Base-by-base conservation (phyloP, 306 rosid species). In the Albizia julibrissin region DNA sequence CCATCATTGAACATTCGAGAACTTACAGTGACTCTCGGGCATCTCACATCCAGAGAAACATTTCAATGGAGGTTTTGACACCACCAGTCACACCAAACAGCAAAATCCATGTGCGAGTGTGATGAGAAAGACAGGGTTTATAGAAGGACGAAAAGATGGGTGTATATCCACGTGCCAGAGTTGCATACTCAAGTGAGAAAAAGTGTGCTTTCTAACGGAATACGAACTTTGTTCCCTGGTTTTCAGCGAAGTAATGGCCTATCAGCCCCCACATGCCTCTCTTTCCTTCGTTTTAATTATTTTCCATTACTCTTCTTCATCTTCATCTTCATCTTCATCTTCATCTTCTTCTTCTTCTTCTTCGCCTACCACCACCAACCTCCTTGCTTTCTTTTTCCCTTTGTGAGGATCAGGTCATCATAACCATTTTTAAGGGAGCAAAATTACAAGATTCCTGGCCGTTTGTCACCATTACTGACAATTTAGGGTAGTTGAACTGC, bases 161-260 rank as follows among this genome's bases (percentile, higher is more conserved):
- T 46, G 74, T 67, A 11, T 54, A 21, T 87, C 78, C 92, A 84
- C 89, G 90, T 88, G 87, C 79, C 3, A 78, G 80, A 54, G 78
- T 5, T 79, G 85, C 88, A 88, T 73, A 87, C 81, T 87, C 87
- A 22, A 86, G 87, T 84, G 70, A 67, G 31, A 75, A 67, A 82
- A 77, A 77, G 59, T 69, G 79, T 80, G 79, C 69, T 84, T 42
- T 62, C 46, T 44, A 72, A 81, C 59, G 75, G 74, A 75, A 87
- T 50, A 61, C 72, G 76, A 84, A 85, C 74, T 81, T 80, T 86
- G 79, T 79, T 84, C 82, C 96, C 93, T 84, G 92, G 90, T 88
- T 88, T 91, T 93, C 94, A 87, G 94, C 89, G 97, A 90, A 80
- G 83, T 72, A 42, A 78, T 80, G 87, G 83, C 85, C 88, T 77